Base-by-base conservation (phyloP, 371 early-diverging fungal genomes). In the Parasitella parasitica region DNA sequence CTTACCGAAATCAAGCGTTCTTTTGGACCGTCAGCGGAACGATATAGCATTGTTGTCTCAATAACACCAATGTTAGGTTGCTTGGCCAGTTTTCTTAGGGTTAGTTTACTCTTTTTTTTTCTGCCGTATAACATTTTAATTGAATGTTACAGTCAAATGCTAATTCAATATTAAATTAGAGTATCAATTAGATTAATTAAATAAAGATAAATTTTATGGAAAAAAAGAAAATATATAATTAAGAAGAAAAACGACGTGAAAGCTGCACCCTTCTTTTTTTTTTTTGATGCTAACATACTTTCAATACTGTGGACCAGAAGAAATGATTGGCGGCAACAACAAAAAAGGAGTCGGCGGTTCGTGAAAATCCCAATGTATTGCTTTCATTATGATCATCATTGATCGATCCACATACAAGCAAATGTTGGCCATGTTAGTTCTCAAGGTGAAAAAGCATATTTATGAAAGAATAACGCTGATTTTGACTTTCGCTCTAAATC, bases 1-100 rank as follows among this genome's bases (percentile, higher is more conserved):
- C 65, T 63, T 67, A 67, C 68, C 39, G 68, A 67, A 54, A 67
- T 54, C n/a, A 67, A 35, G 18, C 48, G 58, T 16, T 67, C 63
- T 41, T 59, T 58, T 7, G 28, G 46, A 50, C 46, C 32, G 8
- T 67, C 24, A 28, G 13, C 20, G 26, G 63, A 63, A 24, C 50
- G 59, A 37, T 59, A 67, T 41, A 59, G 35, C 63, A 67, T 67
- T 34, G 63, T 62, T 32, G 63, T 67, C 36, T 67, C 68, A 50
- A 67, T 67, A 36, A 67, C 59, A 2, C 68, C 68, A 63, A 67
- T 59, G 46, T 59, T 52, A 34, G 59, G 65, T 8, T 46, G 57
- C 15, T 57, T 57, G 12, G 28, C 32, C 32, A 18, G 26, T 13
- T 55, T 37, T 20, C 57, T 36, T 50, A 55, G 16, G 6, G 38